Evolutionary conservation across 2,329 filamentous ascomycete species (phyloP).

Genomic region (Claviceps purpurea): DNA sequence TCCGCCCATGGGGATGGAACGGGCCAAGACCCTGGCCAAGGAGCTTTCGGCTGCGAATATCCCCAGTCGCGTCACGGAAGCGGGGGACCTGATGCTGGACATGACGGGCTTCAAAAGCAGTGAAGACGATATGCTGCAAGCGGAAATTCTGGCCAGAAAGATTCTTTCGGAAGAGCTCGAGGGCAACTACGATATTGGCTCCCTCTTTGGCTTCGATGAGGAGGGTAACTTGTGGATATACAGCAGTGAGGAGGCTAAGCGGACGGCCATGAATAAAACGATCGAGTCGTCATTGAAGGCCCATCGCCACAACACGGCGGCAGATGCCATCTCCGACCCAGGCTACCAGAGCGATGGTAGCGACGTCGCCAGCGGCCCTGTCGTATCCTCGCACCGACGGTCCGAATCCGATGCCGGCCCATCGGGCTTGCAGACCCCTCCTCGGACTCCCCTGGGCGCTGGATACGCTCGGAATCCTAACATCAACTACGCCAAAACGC

Average conservation of each 20-base stretch:
- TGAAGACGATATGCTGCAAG: constrained; percentile 81
- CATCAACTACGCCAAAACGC: constrained; percentile 89
- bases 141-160: constrained; percentile 85
- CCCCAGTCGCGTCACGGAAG: constrained; percentile 80
- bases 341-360: constrained; percentile 90
- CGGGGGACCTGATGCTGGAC: constrained; percentile 90
- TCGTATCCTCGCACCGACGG: constrained; percentile 39
- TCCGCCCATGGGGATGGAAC: constrained; percentile 60
- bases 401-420: constrained; percentile 54
- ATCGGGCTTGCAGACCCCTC: constrained; percentile 46
- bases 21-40: constrained; percentile 73
- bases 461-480: constrained; percentile 54
- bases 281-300: constrained; percentile 36
- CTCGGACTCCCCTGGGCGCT: constrained; percentile 55
- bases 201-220: constrained; percentile 88
- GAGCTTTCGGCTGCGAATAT: constrained; percentile 86
- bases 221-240: constrained; percentile 99
- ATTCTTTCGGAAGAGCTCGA: constrained; percentile 87
- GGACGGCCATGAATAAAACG: constrained; percentile 61
- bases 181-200: constrained; percentile 90
- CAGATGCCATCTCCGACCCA: constrained; percentile 82
- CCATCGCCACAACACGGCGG: constrained; percentile 37
- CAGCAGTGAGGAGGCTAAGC: constrained; percentile 91
- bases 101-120: constrained; percentile 95
- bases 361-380: constrained; percentile 37